These are phyloP conservation scores for Wallacemonas sp. DNA, from an alignment of 208 protist species.

Conservation along the genomic window DNA sequence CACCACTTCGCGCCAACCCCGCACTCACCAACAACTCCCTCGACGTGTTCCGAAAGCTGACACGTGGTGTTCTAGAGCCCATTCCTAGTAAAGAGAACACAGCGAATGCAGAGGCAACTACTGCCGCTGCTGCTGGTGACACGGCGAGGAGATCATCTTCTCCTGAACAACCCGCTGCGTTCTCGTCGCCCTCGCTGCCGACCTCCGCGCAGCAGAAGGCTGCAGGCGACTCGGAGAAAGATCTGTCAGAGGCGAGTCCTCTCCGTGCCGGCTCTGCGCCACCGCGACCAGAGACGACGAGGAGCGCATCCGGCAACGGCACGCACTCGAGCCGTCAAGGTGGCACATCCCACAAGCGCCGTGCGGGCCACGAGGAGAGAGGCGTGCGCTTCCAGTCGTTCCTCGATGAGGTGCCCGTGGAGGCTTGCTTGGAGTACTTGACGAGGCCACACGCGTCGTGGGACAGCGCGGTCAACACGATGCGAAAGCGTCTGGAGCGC, in stretches of 20 bases:
- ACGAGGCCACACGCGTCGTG: constrained; percentile 87
- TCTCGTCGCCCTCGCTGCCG: background rate
- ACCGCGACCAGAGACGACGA: background rate
- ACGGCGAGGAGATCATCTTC: background rate
- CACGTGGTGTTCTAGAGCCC: background rate
- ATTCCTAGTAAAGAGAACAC: background rate
- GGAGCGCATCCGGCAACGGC: too few species aligned
- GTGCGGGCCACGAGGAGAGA: background rate
- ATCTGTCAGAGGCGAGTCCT: background rate
- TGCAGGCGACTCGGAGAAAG: background rate
- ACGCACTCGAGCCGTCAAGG: background rate
- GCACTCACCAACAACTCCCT: constrained; percentile 10
- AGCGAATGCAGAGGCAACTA: too few species aligned
- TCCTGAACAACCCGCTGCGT: background rate
- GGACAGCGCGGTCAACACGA: constrained; percentile 56
- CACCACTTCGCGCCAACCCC: constrained; percentile 1
- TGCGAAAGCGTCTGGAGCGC: constrained; percentile 35
- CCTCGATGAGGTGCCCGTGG: constrained; percentile 69
- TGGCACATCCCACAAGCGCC: background rate
- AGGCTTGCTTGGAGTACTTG: constrained; percentile 86
- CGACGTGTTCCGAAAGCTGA: constrained; percentile 9
- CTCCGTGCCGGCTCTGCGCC: background rate
- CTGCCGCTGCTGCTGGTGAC: constrained; percentile 13
- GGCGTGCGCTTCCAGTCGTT: constrained; percentile 48
- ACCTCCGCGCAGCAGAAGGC: constrained; percentile 1